Base-by-base conservation (phyloP, 2,329 filamentous ascomycete species). In the Arachnomyces sp. region DNA sequence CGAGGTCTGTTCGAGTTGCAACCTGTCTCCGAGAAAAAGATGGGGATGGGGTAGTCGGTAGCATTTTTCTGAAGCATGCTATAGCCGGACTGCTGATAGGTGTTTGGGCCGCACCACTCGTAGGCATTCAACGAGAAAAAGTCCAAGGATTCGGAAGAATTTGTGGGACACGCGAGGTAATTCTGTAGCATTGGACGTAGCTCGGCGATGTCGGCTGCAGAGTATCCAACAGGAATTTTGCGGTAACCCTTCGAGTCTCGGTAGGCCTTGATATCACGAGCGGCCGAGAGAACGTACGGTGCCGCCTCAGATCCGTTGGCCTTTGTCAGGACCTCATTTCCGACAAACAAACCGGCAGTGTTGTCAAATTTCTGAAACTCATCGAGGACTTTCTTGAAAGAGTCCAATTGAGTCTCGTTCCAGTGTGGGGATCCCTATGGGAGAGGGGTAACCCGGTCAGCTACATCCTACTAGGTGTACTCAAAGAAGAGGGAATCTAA, bases 61-160 rank as follows among this genome's bases (percentile, higher is more conserved):
- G 84, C 80, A 48, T 83, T 79, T 39, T 71, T 61, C 59, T 87
- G 74, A 18, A 93, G 76, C 46, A 71, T 69, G 34, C 69, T 56
- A 65, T 94, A 94, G 42, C 85, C 86, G 2, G 86, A 80, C 13
- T 57, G 68, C 17, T 68, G 49, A 63, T 80, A 88, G 28, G 62
- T 59, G 15, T 62, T 61, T 12, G 54, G 38, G 45, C 81, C 81
- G 53, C 82, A 86, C 82, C 82, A 86, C 56, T 87, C 83, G 60
- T 93, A 92, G 36, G 85, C 85, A 59, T 95, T 94, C 47, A 94
- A 71, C 2, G 81, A 75, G 62, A 87, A 94, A 65, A 94, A 92
- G 59, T 94, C 87, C 50, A 92, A 63, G 29, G 77, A 76, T 50
- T 89, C 82, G 2, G 58, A 56, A 7, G 71, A 49, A 54, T 92